Percentiles rank a stretch among this genome's conserved stretches.
Conservation (phyloP, 805 yeast genomes). For the Ogataea angusta region DNA sequence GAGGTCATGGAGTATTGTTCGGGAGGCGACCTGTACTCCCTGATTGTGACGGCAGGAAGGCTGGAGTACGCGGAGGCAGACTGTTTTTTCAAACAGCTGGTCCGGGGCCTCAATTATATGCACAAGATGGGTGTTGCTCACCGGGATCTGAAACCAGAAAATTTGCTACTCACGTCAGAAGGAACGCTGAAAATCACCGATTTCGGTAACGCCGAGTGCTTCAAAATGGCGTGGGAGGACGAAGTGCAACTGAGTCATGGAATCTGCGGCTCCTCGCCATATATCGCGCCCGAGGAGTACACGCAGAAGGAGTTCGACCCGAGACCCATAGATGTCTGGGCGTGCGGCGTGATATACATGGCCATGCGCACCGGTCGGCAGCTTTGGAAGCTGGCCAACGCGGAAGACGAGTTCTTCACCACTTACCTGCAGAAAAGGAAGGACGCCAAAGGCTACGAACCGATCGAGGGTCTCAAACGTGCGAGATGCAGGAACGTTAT, state of each 20-base stretch:
- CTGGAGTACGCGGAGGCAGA: conserved; percentile 82
- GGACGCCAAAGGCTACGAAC: conserved; percentile 84
- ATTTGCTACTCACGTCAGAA: conserved; percentile 64
- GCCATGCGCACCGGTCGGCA: conserved; percentile 95
- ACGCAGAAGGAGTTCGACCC: conserved; percentile 68
- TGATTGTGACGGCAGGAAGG: conserved; percentile 73
- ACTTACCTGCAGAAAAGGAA: conserved; percentile 76
- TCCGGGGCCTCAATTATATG: conserved; percentile 82
- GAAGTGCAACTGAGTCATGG: conserved; percentile 70
- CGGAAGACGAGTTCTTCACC: conserved; percentile 75
- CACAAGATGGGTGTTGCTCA: conserved; percentile 89
- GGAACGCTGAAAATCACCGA: conserved; percentile 82
- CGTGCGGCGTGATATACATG: conserved; percentile 90
- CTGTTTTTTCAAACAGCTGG: conserved; percentile 82
- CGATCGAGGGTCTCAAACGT: conserved; percentile 79
- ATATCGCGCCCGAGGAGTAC: conserved; percentile 88
- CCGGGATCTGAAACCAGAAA: conserved; percentile 87
- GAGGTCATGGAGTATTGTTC: conserved; percentile 84
- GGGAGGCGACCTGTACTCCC: conserved; percentile 76
- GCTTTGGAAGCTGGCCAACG: conserved; percentile 81
- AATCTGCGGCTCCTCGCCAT: conserved; percentile 82
- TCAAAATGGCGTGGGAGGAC: conserved; percentile 80
- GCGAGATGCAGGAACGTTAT: conserved; percentile 91
- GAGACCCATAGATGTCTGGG: conserved; percentile 82
- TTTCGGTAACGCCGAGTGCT: conserved; percentile 83